Base-by-base conservation (phyloP, 345 rosid species). In the Syzygium aromaticum region DNA sequence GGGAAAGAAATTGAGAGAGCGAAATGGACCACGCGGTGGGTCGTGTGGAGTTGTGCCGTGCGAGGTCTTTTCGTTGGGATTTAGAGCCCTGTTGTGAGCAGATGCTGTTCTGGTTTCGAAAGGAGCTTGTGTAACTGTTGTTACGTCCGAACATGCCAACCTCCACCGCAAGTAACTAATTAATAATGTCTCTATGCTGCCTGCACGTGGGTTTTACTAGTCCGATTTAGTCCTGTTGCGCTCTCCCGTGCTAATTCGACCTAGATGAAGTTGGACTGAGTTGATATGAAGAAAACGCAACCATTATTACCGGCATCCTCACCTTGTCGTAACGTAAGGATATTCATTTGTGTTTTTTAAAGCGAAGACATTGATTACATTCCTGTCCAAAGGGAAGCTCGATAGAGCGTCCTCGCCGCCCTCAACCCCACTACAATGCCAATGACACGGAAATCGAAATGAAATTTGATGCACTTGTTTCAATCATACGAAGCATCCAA, bases 281-380 rank as follows among this genome's bases (percentile, higher is more conserved):
- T 57, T 1, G 3, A 10, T 25, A 11, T 0, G 7, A 57, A 57
- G 7, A 25, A 57, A 57, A 19, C 6, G 2, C 64, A 25, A 25
- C 27, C 3, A 25, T 25, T 25, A 0, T 4, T 57, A 1, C 28
- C 2, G 7, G 4, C 6, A 6, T 57, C 6, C 25, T 11, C 40
- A 38, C 40, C 40, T 38, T 38, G 40, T 38, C 40, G 40, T 38
- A 4, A 38, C 40, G 3, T 3, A 38, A 4, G 40, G 40, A 38
- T 38, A 4, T 38, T 4, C 40, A 38, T 38, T 38, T 38, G 40
- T 38, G 40, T 38, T 38, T 38, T 38, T 38, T 3, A 38, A 38
- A 3, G 40, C 40, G 40, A 38, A 38, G 40, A 38, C 4, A 4
- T 38, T 4, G 40, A 38, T 38, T 38, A 38, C 40, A 38, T 38